Evolutionary conservation across 2,329 filamentous ascomycete genomes (phyloP), one percentile per base, ranked within the genome.

Genomic region (Chaetomium sp.): DNA sequence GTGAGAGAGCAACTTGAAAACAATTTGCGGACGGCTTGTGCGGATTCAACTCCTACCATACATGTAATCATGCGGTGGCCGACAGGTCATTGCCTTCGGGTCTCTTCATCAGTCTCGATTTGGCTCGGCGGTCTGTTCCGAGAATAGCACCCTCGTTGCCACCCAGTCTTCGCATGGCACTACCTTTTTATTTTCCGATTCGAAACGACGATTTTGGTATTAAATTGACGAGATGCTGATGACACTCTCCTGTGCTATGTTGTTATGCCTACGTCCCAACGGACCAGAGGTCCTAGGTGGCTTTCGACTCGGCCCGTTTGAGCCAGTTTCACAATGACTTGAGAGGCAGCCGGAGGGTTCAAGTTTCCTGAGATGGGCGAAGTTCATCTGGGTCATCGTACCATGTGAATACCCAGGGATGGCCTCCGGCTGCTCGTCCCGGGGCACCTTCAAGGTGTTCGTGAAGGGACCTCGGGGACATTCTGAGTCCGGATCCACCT

Each of bases 111-210:
- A 21, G 35, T 38, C 54, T 42, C 42, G 35, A 10, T 23, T 55
- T 21, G 31, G 31, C 49, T 27, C 53, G n/a, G 53, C n/a, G 29
- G 12, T 23, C 33, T 16, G 49, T 19, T 45, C 58, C 58, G 33
- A 54, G 58, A 60, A 60, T 60, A 60, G 58, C 33, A 60, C 13
- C 33, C 13, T 4, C 58, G 21, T 54, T 45, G n/a, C 31, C 19
- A 60, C 58, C 47, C 33, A 38, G 4, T 25, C 1, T n/a, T 5
- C 51, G 47, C 57, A 29, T 42, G 49, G 1, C 31, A 16, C 21
- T 29, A 9, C 33, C 2, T 27, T 31, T 27, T 57, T 57, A 57
- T 31, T 58, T 21, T 49, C 42, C 38, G 56, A 58, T 31, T 49
- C 25, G 25, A 31, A n/a, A 29, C 35, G 13, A 16, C 19, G 2